Evolutionary conservation across 805 yeast genomes (phyloP).

Genomic region (Dipodascus geniculatus): DNA sequence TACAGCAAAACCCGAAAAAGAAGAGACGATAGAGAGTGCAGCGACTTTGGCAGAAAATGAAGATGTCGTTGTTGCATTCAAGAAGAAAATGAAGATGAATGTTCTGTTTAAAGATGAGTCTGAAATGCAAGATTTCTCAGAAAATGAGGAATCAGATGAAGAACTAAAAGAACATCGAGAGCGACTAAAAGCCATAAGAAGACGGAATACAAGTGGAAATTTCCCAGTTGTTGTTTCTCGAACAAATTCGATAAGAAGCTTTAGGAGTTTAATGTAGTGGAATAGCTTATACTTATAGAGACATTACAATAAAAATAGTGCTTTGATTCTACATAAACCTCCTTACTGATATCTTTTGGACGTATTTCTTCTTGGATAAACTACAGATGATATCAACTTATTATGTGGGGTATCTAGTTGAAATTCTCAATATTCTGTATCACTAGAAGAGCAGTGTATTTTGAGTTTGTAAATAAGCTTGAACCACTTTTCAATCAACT

Average conservation of each 20-base stretch:
- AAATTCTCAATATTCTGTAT: no score
- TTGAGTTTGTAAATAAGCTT: background rate
- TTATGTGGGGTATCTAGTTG: no score
- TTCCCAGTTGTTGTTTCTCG: background rate
- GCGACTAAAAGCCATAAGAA: background rate
- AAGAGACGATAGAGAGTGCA: background rate
- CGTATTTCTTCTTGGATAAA: no score
- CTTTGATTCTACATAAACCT: no score
- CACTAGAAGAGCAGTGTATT: no score
- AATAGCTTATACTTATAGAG: background rate
- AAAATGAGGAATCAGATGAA: background rate
- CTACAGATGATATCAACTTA: no score
- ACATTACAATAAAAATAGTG: background rate
- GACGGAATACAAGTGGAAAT: background rate
- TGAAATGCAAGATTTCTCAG: background rate
- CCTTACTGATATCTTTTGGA: no score
- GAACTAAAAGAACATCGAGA: background rate
- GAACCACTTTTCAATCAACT: background rate
- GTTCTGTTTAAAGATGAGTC: background rate
- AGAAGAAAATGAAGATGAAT: background rate
- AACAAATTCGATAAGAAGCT: background rate
- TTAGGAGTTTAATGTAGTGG: background rate
- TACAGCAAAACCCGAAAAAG: background rate
- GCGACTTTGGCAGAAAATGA: background rate
- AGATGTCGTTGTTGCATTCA: background rate